Evolutionary conservation across 768 basidiomycete species (phyloP), one percentile per base, ranked within the genome.

Genomic region (Pseudohyphozyma bogoriensis): DNA sequence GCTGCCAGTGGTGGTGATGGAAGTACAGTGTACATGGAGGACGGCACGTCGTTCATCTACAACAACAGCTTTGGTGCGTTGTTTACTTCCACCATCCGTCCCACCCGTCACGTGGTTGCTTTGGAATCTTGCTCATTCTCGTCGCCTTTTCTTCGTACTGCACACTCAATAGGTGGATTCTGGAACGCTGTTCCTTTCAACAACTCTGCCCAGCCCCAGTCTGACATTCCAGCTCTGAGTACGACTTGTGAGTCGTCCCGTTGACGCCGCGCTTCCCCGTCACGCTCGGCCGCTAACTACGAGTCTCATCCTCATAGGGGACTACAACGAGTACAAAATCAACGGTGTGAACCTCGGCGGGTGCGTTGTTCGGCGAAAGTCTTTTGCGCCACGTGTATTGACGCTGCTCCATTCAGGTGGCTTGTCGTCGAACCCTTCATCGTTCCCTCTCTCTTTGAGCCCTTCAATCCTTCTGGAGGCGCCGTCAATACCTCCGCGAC

Each of bases 161-260:
- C n/a, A n/a, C n/a, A n/a, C n/a, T n/a, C n/a, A n/a, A n/a, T 58
- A 66, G 65, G 89, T 63, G 95, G 95, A 4, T 77, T 71, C 62
- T 99, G 93, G 93, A 87, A 89, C 69, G 85, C 80, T 73, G 85
- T 95, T 71, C 79, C 83, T 36, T 87, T 87, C 74, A 84, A 86
- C 75, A 84, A 87, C 69, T 81, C 81, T 49, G 93, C 91, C 2
- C 79, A 79, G 58, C 77, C 86, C 16, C 88, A 96, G 70, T 83
- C 82, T 0, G 95, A 86, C 84, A 79, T 82, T 0, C 87, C 90
- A 15, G 80, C 86, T 11, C 76, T 99, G 59, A 91, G 89, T 66
- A 81, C 90, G 73, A 80, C 84, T 0, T 99, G 93, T 49, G 29
- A 32, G 26, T 20, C 40, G 15, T 13, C 3, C 18, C 11, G 20